A percentile compares a stretch with the other conserved stretches of the same genome.
Conservation (phyloP, 2,329 filamentous ascomycete species). For the Chaetomiaceae sp. region DNA sequence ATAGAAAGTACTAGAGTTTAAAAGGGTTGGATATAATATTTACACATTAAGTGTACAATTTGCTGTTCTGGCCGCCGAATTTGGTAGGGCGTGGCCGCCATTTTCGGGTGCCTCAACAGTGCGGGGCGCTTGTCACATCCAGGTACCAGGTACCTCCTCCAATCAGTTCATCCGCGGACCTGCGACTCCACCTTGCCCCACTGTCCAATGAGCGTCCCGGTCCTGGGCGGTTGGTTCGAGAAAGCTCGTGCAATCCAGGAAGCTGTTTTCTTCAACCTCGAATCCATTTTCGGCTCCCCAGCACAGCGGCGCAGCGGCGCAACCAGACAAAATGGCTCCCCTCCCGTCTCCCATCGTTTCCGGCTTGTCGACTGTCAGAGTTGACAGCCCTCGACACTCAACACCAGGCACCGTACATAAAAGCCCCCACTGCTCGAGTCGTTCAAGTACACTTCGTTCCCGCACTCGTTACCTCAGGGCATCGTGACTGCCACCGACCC, state of each 20-base stretch:
- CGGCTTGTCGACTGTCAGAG: conserved; percentile 5
- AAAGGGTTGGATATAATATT: too few species aligned
- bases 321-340: conserved; percentile 9
- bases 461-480: conserved; percentile 53
- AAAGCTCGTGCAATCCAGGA: conserved; percentile 13
- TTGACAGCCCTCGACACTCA: conserved; percentile 6
- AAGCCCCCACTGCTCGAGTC: conserved; percentile 56
- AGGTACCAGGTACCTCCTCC: too few species aligned
- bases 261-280: conserved; percentile 14
- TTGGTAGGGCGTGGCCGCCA: too few species aligned
- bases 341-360: conserved; percentile 4
- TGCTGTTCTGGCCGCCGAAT: too few species aligned
- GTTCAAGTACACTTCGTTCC: conserved; percentile 59
- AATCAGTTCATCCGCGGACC: not conserved
- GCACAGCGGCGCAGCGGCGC: conserved; percentile 11
- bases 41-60: too few species aligned
- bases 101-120: too few species aligned
- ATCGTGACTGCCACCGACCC: conserved; percentile 50
- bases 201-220: not conserved
- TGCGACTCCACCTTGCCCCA: not conserved
- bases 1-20: too few species aligned
- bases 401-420: conserved; percentile 37
- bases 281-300: conserved; percentile 15
- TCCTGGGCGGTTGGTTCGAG: not conserved
- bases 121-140: too few species aligned